Conservation (phyloP, 225 moss, liverwort and hornwort species). For the Sphagnum contortum region DNA sequence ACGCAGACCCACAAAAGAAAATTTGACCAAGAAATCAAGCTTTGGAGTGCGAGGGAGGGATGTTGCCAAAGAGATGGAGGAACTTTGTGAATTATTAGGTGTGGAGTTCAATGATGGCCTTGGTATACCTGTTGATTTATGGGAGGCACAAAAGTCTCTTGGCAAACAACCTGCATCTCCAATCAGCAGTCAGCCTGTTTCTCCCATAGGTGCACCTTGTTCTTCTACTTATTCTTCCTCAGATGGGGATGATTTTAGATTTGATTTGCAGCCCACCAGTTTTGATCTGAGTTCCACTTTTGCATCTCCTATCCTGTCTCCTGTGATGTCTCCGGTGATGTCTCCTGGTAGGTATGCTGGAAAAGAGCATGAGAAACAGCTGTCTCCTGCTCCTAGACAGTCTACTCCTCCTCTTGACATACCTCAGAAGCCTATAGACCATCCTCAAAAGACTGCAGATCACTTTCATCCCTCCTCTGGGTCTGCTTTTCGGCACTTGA, state of each 20-base stretch:
- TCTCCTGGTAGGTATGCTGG: constrained; percentile 6
- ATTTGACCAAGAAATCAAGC: constrained; percentile 18
- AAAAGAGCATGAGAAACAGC: constrained; percentile 13
- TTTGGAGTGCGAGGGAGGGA: constrained; percentile 28
- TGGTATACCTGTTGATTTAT: constrained; percentile 28
- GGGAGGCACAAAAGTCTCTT: constrained; percentile 48
- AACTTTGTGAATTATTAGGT: constrained; percentile 17
- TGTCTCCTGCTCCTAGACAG: constrained; percentile 4
- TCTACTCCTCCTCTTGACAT: constrained; percentile 12
- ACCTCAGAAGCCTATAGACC: constrained; percentile 3
- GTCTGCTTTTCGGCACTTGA: not conserved
- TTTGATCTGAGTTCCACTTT: constrained; percentile 20
- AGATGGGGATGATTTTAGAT: constrained; percentile 21
- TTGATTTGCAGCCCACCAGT: constrained; percentile 23
- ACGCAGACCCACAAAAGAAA: too few species aligned
- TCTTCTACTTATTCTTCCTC: constrained; percentile 35
- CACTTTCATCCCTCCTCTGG: not conserved
- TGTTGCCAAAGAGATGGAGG: constrained; percentile 10
- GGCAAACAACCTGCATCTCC: constrained; percentile 39
- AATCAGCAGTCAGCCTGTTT: constrained; percentile 11
- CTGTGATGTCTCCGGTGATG: constrained; percentile 5
- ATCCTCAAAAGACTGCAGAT: not conserved
- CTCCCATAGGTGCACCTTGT: not conserved
- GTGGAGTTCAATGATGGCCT: constrained; percentile 27
- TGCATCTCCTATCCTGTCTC: constrained; percentile 25